A percentile compares a stretch with the other conserved stretches of the same genome.
These are phyloP conservation scores for Clavispora asparagi DNA, from an alignment of 805 yeast genomes.

Conservation along the genomic window DNA sequence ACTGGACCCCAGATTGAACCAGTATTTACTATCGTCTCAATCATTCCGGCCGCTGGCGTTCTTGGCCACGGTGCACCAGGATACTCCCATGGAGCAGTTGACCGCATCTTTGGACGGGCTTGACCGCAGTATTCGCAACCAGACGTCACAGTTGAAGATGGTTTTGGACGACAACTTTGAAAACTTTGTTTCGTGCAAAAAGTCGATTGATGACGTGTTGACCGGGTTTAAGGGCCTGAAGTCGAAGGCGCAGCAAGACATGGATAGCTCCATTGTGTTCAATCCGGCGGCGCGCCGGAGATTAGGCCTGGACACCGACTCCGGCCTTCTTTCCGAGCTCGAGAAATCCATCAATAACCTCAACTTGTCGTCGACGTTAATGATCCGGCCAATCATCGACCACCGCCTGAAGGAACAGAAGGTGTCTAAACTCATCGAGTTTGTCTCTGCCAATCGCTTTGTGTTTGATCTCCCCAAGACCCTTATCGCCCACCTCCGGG, in stretches of 20 bases:
- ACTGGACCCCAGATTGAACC: slow-evolving; percentile 27
- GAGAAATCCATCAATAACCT: slow-evolving; percentile 37
- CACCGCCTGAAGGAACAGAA: slow-evolving; percentile 32
- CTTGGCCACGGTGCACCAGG: slow-evolving; percentile 32
- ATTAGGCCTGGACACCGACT: slow-evolving; percentile 11
- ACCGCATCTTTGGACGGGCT: slow-evolving; percentile 23
- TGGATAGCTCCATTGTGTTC: slow-evolving; percentile 31
- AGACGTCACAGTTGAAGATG: slow-evolving; percentile 30
- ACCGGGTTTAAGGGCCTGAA: slow-evolving; percentile 29
- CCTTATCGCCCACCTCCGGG: slow-evolving; percentile 22
- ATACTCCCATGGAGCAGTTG: slow-evolving; percentile 34
- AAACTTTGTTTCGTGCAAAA: slow-evolving; percentile 32
- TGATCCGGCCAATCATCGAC: slow-evolving; percentile 39
- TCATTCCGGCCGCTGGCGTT: slow-evolving; percentile 31
- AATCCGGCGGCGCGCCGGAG: slow-evolving; percentile 26
- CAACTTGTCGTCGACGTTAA: slow-evolving; percentile 30
- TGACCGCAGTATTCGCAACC: slow-evolving; percentile 29
- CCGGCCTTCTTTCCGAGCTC: slow-evolving; percentile 27
- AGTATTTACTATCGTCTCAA: slow-evolving; percentile 33
- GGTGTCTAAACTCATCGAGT: slow-evolving; percentile 29
- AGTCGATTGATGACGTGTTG: slow-evolving; percentile 35
- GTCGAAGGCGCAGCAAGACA: slow-evolving; percentile 30
- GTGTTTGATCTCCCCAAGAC: slow-evolving; percentile 34
- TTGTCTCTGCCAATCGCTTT: slow-evolving; percentile 25
- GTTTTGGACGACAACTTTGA: slow-evolving; percentile 34